A percentile compares a stretch with the other conserved stretches of the same genome.
Conservation (phyloP, 2,329 filamentous ascomycete genomes). For the Beauveria pseudobassiana region DNA sequence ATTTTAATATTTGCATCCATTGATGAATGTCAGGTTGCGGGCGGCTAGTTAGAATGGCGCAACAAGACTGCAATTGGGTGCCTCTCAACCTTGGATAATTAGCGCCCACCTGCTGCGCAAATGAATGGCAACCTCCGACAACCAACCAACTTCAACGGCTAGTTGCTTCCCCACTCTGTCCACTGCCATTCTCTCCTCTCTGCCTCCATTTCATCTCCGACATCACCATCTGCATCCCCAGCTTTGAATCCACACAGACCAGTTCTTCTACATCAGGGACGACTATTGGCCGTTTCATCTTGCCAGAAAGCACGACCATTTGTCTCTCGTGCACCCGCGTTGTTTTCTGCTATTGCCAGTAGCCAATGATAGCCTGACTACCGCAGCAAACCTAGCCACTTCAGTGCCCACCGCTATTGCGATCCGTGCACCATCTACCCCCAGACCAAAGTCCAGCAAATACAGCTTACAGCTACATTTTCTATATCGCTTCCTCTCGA, state of each 20-base stretch:
- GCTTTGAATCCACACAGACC: neutral
- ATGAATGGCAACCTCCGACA: neutral
- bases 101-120: neutral
- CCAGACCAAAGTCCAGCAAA: neutral
- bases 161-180: neutral
- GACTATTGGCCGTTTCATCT: neutral
- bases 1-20: no score
- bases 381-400: neutral
- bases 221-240: conserved; percentile 2
- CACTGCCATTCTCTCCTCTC: neutral
- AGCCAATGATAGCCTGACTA: conserved; percentile 1
- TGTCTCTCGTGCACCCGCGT: neutral
- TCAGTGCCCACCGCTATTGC: conserved; percentile 8
- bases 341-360: neutral
- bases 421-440: conserved; percentile 8
- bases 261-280: neutral
- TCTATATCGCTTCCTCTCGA: neutral
- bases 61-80: neutral
- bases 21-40: neutral
- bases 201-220: conserved; percentile 7
- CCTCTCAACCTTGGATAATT: neutral
- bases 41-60: neutral
- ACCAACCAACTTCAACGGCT: neutral
- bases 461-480: neutral
- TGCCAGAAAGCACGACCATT: neutral